Base-by-base conservation (phyloP, 306 rosid species). In the Carpinus fangiana region DNA sequence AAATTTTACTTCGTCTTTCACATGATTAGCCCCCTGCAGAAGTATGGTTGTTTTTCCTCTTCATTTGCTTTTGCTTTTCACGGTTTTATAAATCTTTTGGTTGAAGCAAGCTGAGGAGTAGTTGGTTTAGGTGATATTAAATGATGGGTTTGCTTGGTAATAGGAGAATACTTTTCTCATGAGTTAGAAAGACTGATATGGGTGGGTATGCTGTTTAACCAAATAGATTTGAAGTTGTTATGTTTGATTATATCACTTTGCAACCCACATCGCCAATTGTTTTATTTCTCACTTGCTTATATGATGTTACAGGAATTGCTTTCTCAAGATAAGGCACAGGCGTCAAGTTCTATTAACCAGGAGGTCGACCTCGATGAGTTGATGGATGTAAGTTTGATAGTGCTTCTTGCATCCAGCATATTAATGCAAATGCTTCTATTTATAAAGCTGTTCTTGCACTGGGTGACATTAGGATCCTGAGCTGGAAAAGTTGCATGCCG, bases 401-500 rank as follows among this genome's bases (percentile, higher is more conserved):
- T 65, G 68, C 72, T 74, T 80, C 48, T 82, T 78, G 74, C 81
- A 56, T 43, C 18, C 20, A 54, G 67, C 8, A 79, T 61, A 46
- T 73, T 69, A 73, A 50, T 84, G 77, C 64, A 23, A 23, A 59
- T 4, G 4, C 59, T 77, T 48, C 65, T 54, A 56, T 82, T 73
- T 67, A 41, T 69, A 75, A 47, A 55, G 71, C 45, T 85, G 75
- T 79, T 70, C 56, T 87, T 80, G 45, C 53, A 66, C 69, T 73
- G 78, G 80, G 76, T 70, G 78, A 67, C 83, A 3, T 82, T 86
- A 95, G 98, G 98, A 95, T 86, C 97, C 98, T 12, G 98, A 92
- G 86, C 84, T 90, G 88, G 98, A 94, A 82, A 94, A 92, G 80
- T 57, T 94, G 91, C 98, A 94, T 71, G 97, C 98, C 0, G 97